Evolutionary conservation across 2,329 filamentous ascomycete genomes (phyloP).

Genomic region (Xylaria polymorpha): DNA sequence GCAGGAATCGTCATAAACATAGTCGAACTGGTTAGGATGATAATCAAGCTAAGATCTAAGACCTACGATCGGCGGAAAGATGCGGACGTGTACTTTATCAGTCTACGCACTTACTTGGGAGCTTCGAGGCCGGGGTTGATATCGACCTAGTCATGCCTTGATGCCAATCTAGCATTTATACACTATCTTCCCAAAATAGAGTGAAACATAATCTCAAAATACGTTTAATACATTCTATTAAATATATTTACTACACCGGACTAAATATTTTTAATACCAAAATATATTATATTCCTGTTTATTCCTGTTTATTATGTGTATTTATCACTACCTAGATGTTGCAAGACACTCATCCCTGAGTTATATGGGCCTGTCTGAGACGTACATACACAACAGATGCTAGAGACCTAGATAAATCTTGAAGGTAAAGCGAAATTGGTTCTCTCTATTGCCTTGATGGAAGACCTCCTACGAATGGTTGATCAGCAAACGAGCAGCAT

Average conservation of each 20-base stretch:
- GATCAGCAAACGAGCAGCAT: constrained; percentile 23
- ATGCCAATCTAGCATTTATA: constrained; percentile 6
- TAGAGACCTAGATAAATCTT: neutral
- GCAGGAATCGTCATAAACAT: constrained; percentile 16
- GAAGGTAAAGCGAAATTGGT: constrained; percentile 16
- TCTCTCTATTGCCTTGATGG: constrained; percentile 4
- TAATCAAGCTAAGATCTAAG: constrained; percentile 18
- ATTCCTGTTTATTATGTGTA: no score
- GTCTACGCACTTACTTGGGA: constrained; percentile 14
- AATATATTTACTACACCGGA: no score
- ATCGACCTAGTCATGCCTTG: constrained; percentile 16
- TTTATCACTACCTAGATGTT: no score
- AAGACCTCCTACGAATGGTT: constrained; percentile 16
- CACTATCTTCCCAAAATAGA: constrained; percentile 4
- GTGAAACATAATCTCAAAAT: no score
- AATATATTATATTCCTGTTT: no score
- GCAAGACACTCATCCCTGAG: neutral
- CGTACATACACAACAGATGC: neutral
- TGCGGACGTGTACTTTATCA: constrained; percentile 16
- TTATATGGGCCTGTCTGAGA: neutral
- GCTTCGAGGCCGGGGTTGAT: constrained; percentile 17
- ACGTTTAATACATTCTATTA: no score
- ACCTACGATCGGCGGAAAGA: constrained; percentile 17
- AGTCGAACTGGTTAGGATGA: constrained; percentile 17
- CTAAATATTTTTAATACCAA: no score